Evolutionary conservation across 495 filamentous ascomycete genomes (phyloP).

Genomic region (Xylaria longipes): DNA sequence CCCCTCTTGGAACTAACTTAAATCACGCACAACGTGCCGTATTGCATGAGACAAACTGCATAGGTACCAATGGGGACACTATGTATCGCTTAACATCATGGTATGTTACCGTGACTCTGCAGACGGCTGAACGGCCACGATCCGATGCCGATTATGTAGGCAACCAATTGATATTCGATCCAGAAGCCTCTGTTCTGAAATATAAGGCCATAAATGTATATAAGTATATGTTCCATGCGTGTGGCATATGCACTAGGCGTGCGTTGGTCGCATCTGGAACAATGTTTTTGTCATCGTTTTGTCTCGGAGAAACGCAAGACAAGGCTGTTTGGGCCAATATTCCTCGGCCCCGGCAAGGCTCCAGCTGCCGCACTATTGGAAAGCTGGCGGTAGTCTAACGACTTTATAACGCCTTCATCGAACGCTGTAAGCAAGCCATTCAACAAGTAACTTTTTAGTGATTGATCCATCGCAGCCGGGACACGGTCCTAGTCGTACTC

Average conservation of each 20-base stretch:
- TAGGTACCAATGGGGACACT: background rate
- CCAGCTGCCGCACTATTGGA: background rate
- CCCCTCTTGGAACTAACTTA: background rate
- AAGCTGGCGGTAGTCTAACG: background rate
- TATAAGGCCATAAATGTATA: background rate
- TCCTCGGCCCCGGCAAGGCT: background rate
- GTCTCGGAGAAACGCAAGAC: background rate
- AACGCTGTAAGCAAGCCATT: background rate
- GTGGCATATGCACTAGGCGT: background rate
- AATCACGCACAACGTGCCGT: background rate
- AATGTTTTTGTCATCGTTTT: background rate
- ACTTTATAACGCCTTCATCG: background rate
- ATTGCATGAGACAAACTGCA: background rate
- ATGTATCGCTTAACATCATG: constrained; percentile 3
- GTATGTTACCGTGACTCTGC: background rate
- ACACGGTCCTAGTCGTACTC: background rate
- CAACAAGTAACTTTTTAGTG: background rate
- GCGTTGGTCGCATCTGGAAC: background rate
- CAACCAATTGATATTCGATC: background rate
- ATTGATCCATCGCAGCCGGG: background rate
- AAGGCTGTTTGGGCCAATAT: background rate
- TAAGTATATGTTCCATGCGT: background rate
- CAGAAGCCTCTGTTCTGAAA: background rate
- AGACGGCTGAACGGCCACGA: background rate
- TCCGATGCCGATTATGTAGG: background rate